phyloP scores from a whole-genome alignment of 352 stramenopile species.

The Achlya hypogyna region DNA sequence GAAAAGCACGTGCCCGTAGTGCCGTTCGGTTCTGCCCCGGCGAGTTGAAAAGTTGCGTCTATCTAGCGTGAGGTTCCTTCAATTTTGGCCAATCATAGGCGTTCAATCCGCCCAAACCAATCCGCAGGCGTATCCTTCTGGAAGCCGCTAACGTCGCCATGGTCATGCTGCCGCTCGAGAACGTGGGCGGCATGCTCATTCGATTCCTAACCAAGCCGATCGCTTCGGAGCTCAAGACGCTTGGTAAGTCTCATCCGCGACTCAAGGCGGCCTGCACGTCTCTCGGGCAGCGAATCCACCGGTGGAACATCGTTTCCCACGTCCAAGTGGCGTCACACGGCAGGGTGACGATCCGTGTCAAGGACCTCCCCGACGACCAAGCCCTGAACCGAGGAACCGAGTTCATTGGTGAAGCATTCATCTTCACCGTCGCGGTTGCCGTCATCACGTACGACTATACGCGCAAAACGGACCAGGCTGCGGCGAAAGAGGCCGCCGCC shows the following conservation, averaged over 20 bases:
- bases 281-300: slow-evolving; percentile 61
- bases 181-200: slow-evolving; percentile 66
- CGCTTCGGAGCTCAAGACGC: slow-evolving; percentile 83
- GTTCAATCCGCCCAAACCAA: not conserved
- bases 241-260: slow-evolving; percentile 65
- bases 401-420: slow-evolving; percentile 63
- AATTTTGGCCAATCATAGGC: not conserved
- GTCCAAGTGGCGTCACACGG: slow-evolving; percentile 58
- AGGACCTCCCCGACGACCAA: slow-evolving; percentile 56
- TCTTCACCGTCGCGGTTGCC: slow-evolving; percentile 66
- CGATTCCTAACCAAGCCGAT: slow-evolving; percentile 77
- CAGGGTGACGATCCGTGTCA: slow-evolving; percentile 55
- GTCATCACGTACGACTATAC: slow-evolving; percentile 68
- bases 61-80: no score
- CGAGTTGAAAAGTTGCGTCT: no score
- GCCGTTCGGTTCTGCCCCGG: no score
- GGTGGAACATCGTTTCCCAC: slow-evolving; percentile 51
- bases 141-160: not conserved
- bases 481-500: slow-evolving; percentile 44
- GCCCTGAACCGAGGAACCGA: slow-evolving; percentile 67
- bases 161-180: slow-evolving; percentile 57
- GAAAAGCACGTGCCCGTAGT: no score
- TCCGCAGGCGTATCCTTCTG: not conserved
- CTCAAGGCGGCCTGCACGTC: slow-evolving; percentile 45
- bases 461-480: slow-evolving; percentile 38